Base-by-base conservation (phyloP, 2,329 filamentous ascomycete genomes). In the Diaporthe australafricana region DNA sequence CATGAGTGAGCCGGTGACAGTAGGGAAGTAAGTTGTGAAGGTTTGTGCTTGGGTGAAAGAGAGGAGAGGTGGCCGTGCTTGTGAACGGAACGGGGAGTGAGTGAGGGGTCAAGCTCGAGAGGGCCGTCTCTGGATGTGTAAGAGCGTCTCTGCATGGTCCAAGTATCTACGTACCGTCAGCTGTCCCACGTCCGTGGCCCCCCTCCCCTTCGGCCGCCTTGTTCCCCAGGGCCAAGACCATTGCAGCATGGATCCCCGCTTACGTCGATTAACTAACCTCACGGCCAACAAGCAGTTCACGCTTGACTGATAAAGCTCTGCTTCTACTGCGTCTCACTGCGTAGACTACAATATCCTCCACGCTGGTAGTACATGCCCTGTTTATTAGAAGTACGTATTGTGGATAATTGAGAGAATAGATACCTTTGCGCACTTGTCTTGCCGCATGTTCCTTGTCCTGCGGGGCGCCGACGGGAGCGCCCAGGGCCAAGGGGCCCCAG, bases 391-490 rank as follows among this genome's bases (percentile, higher is more conserved):
- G 14, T 45, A 27, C 16, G 14, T 11, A 30, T 40, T 63, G 14
- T 17, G 3, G 22, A 25, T 20, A 48, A n/a, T 11, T 22, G 1
- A 25, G 27, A 9, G 20, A 32, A 38, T 16, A 25, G 8, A 14
- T 52, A 35, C 5, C 32, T 5, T 35, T 5, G 32, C 9, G 5
- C 9, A 3, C 48, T 30, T 8, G 48, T 30, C 48, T 30, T 52
- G 25, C 27, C 27, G 52, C 52, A n/a, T 7, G 27, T 48, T 48
- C 57, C 57, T 48, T 63, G 42, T 48, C 27, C 32, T 35, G 57
- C 57, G 42, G 57, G 57, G 57, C 45, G 12, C 60, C 60, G 60
- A 48, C 60, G 60, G 57, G 60, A 48, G 27, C 40, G 40, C 42
- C 57, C 56, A 22, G 22, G 27, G 56, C 40, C 56, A 62, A 62